Conservation (phyloP, 75 land plant species). For the Chamaecyparis obtusa region DNA sequence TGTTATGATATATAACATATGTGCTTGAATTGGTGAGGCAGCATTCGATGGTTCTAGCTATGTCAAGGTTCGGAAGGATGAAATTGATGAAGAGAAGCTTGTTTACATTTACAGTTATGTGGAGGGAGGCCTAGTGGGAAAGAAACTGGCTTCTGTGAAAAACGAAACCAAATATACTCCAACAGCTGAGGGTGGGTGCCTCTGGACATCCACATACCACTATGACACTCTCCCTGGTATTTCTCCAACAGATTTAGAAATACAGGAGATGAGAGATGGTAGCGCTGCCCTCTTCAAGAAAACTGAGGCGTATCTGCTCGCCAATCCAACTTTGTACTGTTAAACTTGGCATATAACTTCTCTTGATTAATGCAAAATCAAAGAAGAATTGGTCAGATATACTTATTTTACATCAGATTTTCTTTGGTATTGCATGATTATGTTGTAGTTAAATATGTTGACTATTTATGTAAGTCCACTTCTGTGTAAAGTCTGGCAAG, state of each 20-base stretch:
- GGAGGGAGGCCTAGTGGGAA: conserved; percentile 12
- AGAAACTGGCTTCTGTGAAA: neutral
- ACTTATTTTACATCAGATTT: too few relatives aligned
- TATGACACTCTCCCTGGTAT: conserved; percentile 8
- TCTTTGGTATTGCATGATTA: too few relatives aligned
- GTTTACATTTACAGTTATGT: neutral
- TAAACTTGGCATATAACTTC: neutral
- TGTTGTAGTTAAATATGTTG: too few relatives aligned
- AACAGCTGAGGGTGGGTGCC: conserved; percentile 6
- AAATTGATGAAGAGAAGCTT: conserved; percentile 9
- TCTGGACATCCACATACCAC: neutral
- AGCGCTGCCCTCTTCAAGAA: neutral
- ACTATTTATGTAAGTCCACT: too few relatives aligned
- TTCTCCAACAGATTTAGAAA: conserved; percentile 15
- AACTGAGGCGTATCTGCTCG: too few relatives aligned
- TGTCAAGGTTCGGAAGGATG: conserved; percentile 7
- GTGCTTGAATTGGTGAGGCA: neutral
- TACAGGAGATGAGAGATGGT: conserved; percentile 14
- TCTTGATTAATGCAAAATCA: too few relatives aligned
- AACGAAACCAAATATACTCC: neutral
- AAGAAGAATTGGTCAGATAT: too few relatives aligned
- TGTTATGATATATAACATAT: too few relatives aligned
- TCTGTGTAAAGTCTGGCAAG: too few relatives aligned
- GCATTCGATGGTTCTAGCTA: neutral
- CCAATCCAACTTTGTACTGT: conserved; percentile 2